phyloP scores from a whole-genome alignment of 306 rosid genomes.

The Astragalus glycyphyllos region DNA sequence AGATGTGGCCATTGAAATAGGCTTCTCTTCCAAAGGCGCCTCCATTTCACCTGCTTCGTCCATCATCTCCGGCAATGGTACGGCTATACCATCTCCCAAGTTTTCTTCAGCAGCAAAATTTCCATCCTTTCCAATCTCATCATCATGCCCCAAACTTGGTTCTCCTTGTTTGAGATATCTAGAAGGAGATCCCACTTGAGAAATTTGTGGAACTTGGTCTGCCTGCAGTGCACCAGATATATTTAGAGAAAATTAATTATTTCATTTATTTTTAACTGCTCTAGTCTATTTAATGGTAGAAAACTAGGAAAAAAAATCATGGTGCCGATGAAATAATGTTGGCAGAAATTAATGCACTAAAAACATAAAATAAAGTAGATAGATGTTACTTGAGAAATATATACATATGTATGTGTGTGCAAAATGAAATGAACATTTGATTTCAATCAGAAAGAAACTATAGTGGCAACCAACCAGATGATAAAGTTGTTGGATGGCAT shows the following conservation, averaged over 20 bases:
- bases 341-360: no score
- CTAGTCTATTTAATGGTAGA: neutral
- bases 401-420: no score
- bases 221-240: neutral
- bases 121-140: no score
- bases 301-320: neutral
- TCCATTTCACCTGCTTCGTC: neutral
- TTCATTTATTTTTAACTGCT: neutral
- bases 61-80: neutral
- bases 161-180: neutral
- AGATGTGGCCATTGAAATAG: neutral
- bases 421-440: no score
- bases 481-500: no score
- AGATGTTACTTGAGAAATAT: no score
- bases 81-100: no score
- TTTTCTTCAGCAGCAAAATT: no score
- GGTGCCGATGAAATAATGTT: no score
- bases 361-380: no score
- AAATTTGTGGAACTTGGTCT: neutral
- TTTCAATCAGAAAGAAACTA: no score
- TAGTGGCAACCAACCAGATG: neutral
- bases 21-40: neutral
- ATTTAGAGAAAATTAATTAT: neutral
- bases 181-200: slow-evolving; percentile 13
- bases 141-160: no score